Base-by-base conservation (phyloP, 768 basidiomycete genomes). In the Arthromyces matolae region DNA sequence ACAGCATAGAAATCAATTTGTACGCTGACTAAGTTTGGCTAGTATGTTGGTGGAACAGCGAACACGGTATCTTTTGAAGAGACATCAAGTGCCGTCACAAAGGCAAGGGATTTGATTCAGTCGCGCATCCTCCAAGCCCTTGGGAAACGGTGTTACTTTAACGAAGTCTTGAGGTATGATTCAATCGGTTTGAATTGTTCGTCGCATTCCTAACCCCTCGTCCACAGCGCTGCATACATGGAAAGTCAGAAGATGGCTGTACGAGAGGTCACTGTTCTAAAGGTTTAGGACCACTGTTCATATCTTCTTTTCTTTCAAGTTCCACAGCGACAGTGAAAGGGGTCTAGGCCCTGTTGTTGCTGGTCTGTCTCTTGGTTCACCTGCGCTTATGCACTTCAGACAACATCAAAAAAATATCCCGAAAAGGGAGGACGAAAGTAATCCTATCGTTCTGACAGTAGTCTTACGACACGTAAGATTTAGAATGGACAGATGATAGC, bases 191-290 rank as follows among this genome's bases (percentile, higher is more conserved):
- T 27, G 24, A 14, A 16, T 3, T 31, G 24, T 34, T 20, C 10
- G 31, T 32, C 8, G 24, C 24, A 4, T 43, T 33, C 16, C 20
- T 31, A 3, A 49, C 41, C 12, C 25, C 44, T 10, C 16, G 4
- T 27, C 20, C 31, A 7, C 36, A 82, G 82, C 49, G 86, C 84
- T 37, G 89, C 86, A 1, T 92, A 92, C 57, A 89, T 91, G 86
- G 85, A 88, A 58, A 74, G 79, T 48, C 89, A 91, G 63, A 86
- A 76, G 60, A 92, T 92, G 89, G 78, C 86, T 40, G 89, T 89
- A 60, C 58, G 78, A 29, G 32, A n/a, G n/a, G n/a, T n/a, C n/a
- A n/a, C 25, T 42, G 20, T 28, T 32, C 23, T 44, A 3, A 2
- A 23, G n/a, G 18, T 18, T 12, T 6, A 22, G 7, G 22, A 6